Evolutionary conservation across 192 early-diverging fungal species (phyloP).

Genomic region (Podila horticola): DNA sequence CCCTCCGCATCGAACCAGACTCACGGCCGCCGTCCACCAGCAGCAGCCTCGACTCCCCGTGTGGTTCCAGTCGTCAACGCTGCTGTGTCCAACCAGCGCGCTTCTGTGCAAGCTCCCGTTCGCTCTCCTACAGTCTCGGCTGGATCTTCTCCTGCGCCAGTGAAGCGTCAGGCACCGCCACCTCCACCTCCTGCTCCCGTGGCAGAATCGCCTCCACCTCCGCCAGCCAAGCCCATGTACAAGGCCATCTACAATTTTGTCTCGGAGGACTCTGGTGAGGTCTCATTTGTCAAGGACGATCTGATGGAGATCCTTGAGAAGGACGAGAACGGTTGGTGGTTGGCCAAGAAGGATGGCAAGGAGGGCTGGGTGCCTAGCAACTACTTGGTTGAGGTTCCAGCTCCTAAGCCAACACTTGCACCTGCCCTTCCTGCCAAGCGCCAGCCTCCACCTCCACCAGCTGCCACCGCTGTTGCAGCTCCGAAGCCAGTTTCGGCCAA

Average conservation of each 20-base stretch:
- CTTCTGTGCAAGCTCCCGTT: conserved; percentile 13
- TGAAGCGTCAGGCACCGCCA: conserved; percentile 60
- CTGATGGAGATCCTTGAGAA: conserved; percentile 76
- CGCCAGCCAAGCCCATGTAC: conserved; percentile 62
- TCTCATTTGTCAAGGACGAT: conserved; percentile 72
- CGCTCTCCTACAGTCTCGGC: neutral
- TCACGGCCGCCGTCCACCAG: conserved; percentile 19
- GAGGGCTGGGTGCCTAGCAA: conserved; percentile 88
- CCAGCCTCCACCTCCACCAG: conserved; percentile 44
- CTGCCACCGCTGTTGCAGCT: conserved; percentile 11
- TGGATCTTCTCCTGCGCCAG: conserved; percentile 22
- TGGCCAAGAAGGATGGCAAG: conserved; percentile 63
- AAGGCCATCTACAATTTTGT: conserved; percentile 78
- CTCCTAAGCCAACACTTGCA: conserved; percentile 48
- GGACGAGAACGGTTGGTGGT: conserved; percentile 63
- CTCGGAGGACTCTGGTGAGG: conserved; percentile 69
- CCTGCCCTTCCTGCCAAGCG: conserved; percentile 57
- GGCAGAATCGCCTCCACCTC: conserved; percentile 40
- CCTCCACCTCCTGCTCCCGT: conserved; percentile 60
- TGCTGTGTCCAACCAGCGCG: conserved; percentile 2
- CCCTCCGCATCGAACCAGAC: conserved; percentile 8
- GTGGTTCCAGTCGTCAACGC: conserved; percentile 7
- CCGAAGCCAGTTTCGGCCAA: conserved; percentile 11
- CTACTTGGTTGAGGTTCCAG: conserved; percentile 72
- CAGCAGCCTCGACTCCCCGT: conserved; percentile 13